Percentiles rank a stretch among this genome's conserved stretches.
Evolutionary conservation across 371 early-diverging fungal species (phyloP).

Genomic region (Apophysomyces elegans): DNA sequence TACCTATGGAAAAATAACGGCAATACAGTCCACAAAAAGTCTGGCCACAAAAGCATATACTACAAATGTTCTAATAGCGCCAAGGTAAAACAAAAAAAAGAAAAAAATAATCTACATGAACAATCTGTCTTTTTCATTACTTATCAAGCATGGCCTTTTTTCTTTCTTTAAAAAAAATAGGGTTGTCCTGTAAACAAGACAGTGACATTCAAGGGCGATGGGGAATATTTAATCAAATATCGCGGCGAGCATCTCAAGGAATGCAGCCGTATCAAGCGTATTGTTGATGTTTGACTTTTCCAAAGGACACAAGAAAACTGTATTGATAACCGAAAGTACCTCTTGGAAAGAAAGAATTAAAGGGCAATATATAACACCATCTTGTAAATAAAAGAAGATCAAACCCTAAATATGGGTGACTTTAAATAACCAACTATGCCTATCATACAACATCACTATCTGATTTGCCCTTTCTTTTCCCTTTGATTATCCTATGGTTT

Average conservation of each 20-base stretch:
- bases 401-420: too few relatives aligned
- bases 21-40: constrained; percentile 55
- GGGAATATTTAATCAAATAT: constrained; percentile 56
- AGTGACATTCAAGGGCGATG: constrained; percentile 55
- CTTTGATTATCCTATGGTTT: too few relatives aligned
- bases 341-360: neutral
- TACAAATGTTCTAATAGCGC: constrained; percentile 52
- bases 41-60: constrained; percentile 59
- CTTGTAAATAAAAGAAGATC: too few relatives aligned
- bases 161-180: neutral
- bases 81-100: constrained; percentile 20
- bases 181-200: constrained; percentile 57
- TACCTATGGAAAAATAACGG: constrained; percentile 64
- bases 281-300: constrained; percentile 19
- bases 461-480: too few relatives aligned
- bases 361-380: neutral
- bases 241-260: constrained; percentile 51
- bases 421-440: too few relatives aligned
- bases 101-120: neutral
- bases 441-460: too few relatives aligned
- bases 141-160: too few relatives aligned
- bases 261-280: constrained; percentile 36
- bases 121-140: too few relatives aligned
- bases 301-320: neutral
- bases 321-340: too few relatives aligned